Evolutionary conservation across 2,329 filamentous ascomycete species (phyloP).

Genomic region (Lecanicillium sp.): DNA sequence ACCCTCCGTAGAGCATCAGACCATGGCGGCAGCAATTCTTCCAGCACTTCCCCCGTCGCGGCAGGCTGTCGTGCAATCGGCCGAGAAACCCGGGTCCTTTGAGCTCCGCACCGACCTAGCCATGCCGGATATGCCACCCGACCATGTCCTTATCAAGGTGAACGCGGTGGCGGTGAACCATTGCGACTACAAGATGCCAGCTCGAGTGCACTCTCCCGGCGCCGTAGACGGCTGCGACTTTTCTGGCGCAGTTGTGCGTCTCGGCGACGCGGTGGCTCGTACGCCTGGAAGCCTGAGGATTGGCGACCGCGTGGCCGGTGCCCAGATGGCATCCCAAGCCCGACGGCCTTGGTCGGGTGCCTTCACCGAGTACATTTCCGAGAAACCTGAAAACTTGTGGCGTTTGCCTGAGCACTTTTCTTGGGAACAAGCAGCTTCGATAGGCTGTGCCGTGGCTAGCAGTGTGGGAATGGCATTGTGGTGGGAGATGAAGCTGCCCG

Average conservation of each 20-base stretch:
- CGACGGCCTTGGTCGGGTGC: slow-evolving; percentile 11
- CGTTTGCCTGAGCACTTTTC: slow-evolving; percentile 11
- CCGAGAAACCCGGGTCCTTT: no score
- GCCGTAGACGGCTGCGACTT: slow-evolving; percentile 17
- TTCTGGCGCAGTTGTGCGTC: slow-evolving; percentile 15
- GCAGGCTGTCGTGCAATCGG: no score
- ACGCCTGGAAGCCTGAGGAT: slow-evolving; percentile 4
- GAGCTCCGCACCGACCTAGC: no score
- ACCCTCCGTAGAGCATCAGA: no score
- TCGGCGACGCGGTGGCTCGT: slow-evolving; percentile 13
- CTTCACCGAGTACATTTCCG: slow-evolving; percentile 14
- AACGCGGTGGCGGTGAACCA: no score
- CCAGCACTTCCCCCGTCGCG: no score
- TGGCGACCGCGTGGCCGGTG: slow-evolving; percentile 21
- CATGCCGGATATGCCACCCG: no score
- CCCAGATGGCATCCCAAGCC: slow-evolving; percentile 11
- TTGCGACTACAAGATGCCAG: slow-evolving; percentile 20
- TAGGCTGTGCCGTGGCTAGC: slow-evolving; percentile 9
- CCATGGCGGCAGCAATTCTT: no score
- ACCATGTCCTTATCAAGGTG: no score
- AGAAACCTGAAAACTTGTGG: slow-evolving; percentile 7
- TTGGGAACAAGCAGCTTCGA: slow-evolving; percentile 12
- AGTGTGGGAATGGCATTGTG: slow-evolving; percentile 14
- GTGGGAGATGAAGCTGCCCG: slow-evolving; percentile 12
- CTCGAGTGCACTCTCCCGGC: slow-evolving; percentile 12